Evolutionary conservation across 352 stramenopile species (phyloP), one percentile per base, ranked within the genome.

Genomic region (Pythium aphanidermatum): DNA sequence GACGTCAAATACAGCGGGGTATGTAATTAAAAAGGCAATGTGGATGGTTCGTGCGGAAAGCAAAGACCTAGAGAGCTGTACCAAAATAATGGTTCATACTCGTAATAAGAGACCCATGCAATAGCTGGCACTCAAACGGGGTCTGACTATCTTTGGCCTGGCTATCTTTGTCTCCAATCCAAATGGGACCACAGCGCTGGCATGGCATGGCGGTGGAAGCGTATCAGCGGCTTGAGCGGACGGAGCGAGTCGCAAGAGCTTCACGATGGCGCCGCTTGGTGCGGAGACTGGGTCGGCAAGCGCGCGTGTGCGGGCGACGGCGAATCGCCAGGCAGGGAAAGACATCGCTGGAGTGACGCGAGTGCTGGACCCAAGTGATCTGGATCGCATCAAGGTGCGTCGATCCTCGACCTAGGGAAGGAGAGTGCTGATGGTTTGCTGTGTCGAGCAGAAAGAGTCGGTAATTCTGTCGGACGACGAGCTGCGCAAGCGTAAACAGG

Each of bases 391-490:
- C 35, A 81, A 82, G 54, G 68, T 74, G 14, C 6, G 26, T 13
- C 5, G 34, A 23, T 27, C 17, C 46, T 27, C 7, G 26, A 12
- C 30, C 23, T 13, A 32, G 5, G 26, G 13, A 9, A 48, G 21
- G 13, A 7, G 4, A 23, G 23, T 19, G 35, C 21, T 14, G 3
- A 31, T 25, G 2, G n/a, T 45, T n/a, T n/a, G n/a, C n/a, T n/a
- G n/a, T n/a, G n/a, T n/a, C n/a, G n/a, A n/a, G n/a, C n/a, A 79
- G 59, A 66, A 70, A 50, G 67, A 71, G 27, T 55, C 71, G 0
- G 63, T 84, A 52, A 86, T 86, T 46, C 33, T 81, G 23, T 79
- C 74, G 8, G 71, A 84, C 51, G 47, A 59, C 16, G 69, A 65
- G n/a, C 27, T 72, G 5, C 54, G 51, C 19, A 44, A 65, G 13